Conservation (phyloP, 352 stramenopile genomes). For the Phytophthora ohioensis region DNA sequence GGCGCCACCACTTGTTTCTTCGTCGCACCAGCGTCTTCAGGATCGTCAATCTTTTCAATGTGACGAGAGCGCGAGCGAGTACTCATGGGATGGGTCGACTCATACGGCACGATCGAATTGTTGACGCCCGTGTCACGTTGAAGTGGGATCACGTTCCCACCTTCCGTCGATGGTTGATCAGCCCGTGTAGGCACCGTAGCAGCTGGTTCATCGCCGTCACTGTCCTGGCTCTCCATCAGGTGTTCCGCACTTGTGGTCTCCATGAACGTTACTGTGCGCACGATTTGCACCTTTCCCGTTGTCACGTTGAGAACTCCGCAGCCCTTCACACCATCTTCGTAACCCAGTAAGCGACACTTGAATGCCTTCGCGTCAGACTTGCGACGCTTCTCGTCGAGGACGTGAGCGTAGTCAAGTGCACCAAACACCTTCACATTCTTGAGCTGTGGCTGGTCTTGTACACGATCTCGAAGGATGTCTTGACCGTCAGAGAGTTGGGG, state of each 20-base stretch:
- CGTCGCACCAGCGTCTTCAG: not conserved
- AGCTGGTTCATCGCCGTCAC: slow-evolving; percentile 1
- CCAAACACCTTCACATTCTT: not conserved
- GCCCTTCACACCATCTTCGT: too few relatives aligned
- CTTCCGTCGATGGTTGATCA: not conserved
- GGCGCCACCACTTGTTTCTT: not conserved
- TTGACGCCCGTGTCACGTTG: not conserved
- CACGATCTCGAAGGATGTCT: not conserved
- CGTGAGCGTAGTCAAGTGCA: not conserved
- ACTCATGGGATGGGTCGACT: not conserved
- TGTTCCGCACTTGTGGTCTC: too few relatives aligned
- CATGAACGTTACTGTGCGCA: slow-evolving; percentile 5
- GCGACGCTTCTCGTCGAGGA: too few relatives aligned
- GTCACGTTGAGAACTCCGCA: too few relatives aligned
- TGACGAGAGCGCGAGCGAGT: too few relatives aligned
- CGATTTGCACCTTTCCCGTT: too few relatives aligned
- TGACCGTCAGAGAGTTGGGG: not conserved
- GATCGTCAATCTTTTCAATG: too few relatives aligned
- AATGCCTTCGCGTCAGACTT: too few relatives aligned
- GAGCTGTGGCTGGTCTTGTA: not conserved
- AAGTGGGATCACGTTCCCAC: not conserved
- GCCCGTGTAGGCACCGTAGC: too few relatives aligned
- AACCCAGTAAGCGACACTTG: too few relatives aligned
- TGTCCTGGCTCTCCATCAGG: too few relatives aligned
- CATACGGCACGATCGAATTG: not conserved